Conservation (phyloP, 1,139 yeast species). For the Hansenula lynferdii region DNA sequence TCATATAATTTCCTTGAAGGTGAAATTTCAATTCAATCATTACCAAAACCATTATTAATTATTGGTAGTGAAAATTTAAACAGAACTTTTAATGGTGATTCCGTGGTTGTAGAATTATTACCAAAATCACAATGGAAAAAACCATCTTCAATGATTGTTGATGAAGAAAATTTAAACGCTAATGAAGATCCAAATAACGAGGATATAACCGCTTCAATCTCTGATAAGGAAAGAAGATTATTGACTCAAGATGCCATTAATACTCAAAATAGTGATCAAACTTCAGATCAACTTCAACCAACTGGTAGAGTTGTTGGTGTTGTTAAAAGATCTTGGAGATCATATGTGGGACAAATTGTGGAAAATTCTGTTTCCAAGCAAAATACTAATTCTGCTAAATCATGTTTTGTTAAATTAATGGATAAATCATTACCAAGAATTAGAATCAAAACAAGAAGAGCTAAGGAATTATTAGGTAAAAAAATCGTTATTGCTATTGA, state of each 20-base stretch:
- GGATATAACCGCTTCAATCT: too few species aligned
- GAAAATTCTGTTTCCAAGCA: conserved; percentile 66
- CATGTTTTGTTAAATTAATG: conserved; percentile 83
- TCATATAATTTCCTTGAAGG: conserved; percentile 91
- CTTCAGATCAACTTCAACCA: conserved; percentile 60
- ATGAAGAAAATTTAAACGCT: conserved; percentile 45
- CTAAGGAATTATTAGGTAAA: conserved; percentile 74
- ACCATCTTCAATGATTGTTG: conserved; percentile 75
- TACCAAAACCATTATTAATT: conserved; percentile 77
- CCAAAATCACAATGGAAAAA: conserved; percentile 88
- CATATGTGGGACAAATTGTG: conserved; percentile 91
- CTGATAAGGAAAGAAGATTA: conserved; percentile 40
- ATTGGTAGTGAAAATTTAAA: conserved; percentile 82
- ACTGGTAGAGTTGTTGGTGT: conserved; percentile 92
- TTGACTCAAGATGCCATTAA: conserved; percentile 72
- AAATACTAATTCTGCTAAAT: conserved; percentile 51
- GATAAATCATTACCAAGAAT: conserved; percentile 86
- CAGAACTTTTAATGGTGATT: conserved; percentile 89
- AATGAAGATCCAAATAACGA: conserved; percentile 37
- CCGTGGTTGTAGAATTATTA: conserved; percentile 83
- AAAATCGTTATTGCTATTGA: conserved; percentile 91
- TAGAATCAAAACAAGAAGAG: conserved; percentile 82
- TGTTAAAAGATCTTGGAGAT: conserved; percentile 90
- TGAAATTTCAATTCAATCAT: conserved; percentile 64
- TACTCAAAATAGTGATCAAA: conserved; percentile 47